Evolutionary conservation across 2,329 filamentous ascomycete genomes (phyloP).

Genomic region (Diplodia scrobiculata): DNA sequence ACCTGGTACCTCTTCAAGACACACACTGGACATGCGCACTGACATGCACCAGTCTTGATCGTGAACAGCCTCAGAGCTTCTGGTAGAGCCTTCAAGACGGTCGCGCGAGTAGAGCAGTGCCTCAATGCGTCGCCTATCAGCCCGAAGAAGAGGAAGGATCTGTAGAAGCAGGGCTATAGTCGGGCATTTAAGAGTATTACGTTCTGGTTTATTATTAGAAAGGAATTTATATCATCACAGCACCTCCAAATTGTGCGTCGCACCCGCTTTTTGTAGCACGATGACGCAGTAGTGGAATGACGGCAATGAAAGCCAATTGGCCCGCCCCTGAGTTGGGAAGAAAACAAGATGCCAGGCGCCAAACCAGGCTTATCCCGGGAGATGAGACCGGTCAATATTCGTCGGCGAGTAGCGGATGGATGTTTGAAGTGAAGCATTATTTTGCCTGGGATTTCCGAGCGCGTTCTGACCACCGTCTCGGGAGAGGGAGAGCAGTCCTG

Average conservation of each 20-base stretch:
- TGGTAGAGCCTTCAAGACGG: slow-evolving; percentile 41
- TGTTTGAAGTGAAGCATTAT: no score
- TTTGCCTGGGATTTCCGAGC: no score
- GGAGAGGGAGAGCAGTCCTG: not conserved
- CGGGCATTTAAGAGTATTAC: not conserved
- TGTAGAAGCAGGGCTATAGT: not conserved
- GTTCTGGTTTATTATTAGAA: not conserved
- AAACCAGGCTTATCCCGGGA: not conserved
- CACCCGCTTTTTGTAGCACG: slow-evolving; percentile 8
- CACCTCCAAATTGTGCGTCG: not conserved
- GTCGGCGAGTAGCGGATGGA: no score
- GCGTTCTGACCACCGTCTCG: not conserved
- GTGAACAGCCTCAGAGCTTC: slow-evolving; percentile 41
- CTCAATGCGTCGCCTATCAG: slow-evolving; percentile 35
- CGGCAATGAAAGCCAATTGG: slow-evolving; percentile 4
- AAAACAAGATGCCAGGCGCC: slow-evolving; percentile 8
- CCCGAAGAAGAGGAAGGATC: slow-evolving; percentile 38
- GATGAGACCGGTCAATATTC: no score
- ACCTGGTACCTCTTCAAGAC: not conserved
- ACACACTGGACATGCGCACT: slow-evolving; percentile 9
- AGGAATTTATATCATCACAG: not conserved
- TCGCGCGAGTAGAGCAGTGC: slow-evolving; percentile 42
- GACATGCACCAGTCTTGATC: slow-evolving; percentile 36
- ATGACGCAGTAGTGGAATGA: slow-evolving; percentile 4
- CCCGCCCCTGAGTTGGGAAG: not conserved